Evolutionary conservation across 176 grass and related monocot species (phyloP).

Genomic region (Cenchrus americanus): DNA sequence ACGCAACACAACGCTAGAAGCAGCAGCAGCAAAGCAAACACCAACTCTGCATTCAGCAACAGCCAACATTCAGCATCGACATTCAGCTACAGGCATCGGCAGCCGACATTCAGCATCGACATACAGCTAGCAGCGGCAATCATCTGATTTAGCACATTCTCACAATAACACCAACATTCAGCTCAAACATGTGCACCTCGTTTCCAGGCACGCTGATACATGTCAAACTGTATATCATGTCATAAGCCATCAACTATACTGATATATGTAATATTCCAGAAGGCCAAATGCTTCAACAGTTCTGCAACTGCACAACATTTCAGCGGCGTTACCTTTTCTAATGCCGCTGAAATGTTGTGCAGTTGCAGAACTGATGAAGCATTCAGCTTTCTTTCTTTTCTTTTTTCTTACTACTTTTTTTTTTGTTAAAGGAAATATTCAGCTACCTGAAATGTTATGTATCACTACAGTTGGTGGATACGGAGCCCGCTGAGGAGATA

Average conservation of each 20-base stretch:
- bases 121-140: background rate
- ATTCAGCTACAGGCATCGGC: background rate
- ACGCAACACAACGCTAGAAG: background rate
- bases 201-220: background rate
- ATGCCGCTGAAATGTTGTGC: no score
- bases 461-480: background rate
- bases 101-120: no score
- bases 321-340: background rate
- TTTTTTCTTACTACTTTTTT: background rate
- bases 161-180: background rate
- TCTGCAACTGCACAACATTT: constrained; percentile 3
- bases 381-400: background rate
- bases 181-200: background rate
- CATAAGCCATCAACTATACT: background rate
- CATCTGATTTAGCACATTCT: background rate
- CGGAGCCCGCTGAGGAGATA: background rate
- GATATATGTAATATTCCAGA: background rate
- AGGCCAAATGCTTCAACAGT: constrained; percentile 21
- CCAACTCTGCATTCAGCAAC: no score
- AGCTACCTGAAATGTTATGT: background rate
- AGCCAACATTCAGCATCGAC: background rate
- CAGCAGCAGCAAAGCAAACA: background rate
- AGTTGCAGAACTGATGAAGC: constrained; percentile 26
- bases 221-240: background rate
- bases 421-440: background rate